A percentile compares a stretch with the other conserved stretches of the same genome.
Evolutionary conservation across 805 yeast genomes (phyloP).

Genomic region (Cyberlindnera sargentensis): DNA sequence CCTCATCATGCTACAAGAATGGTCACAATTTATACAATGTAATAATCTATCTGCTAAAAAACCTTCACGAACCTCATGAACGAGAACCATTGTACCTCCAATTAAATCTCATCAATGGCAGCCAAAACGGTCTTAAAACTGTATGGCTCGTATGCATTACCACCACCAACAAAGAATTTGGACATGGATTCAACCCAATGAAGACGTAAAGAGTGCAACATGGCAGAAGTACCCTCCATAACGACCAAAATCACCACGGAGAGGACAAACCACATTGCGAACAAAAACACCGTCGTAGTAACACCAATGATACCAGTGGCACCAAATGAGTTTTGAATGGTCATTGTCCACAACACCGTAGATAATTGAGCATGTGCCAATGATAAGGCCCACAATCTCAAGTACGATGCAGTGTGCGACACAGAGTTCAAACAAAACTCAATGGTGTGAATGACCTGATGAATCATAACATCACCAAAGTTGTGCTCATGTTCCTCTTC

Average conservation of each 20-base stretch:
- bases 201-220: constrained; percentile 94
- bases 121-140: constrained; percentile 38
- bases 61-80: too few relatives aligned
- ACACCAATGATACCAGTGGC: constrained; percentile 58
- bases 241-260: constrained; percentile 87
- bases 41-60: too few relatives aligned
- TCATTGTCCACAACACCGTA: constrained; percentile 93
- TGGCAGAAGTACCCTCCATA: constrained; percentile 99
- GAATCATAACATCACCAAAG: constrained; percentile 94
- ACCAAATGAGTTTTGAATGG: constrained; percentile 69
- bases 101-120: constrained; percentile 8
- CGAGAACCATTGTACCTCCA: too few relatives aligned
- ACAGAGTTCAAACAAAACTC: constrained; percentile 97
- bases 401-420: constrained; percentile 95
- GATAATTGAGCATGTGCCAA: constrained; percentile 97
- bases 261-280: constrained; percentile 90
- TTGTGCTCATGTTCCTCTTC: constrained; percentile 49
- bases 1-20: too few relatives aligned
- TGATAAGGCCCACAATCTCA: constrained; percentile 96
- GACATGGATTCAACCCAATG: constrained; percentile 99
- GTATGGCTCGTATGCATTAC: constrained; percentile 82
- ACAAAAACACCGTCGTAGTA: constrained; percentile 64
- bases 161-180: constrained; percentile 96
- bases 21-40: too few relatives aligned
- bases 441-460: constrained; percentile 96